Conservation (phyloP, 352 stramenopile genomes). For the Elongisporangium senticosum region DNA sequence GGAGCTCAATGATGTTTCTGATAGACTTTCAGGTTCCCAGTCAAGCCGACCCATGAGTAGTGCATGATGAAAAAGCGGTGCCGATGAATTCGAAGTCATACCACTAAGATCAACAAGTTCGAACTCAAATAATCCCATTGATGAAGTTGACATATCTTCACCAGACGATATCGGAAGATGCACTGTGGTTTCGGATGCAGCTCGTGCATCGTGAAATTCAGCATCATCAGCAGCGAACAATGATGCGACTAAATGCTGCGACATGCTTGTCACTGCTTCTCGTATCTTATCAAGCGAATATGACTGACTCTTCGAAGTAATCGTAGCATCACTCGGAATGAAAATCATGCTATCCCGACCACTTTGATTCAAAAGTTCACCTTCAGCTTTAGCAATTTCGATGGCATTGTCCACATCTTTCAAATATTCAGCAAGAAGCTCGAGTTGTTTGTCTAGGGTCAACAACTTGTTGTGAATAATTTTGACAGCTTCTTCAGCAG, state of each 20-base stretch:
- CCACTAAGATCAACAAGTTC: constrained; percentile 80
- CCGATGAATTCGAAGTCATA: constrained; percentile 40
- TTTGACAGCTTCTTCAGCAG: constrained; percentile 73
- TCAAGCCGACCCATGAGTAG: constrained; percentile 75
- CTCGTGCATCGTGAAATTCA: constrained; percentile 78
- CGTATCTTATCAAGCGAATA: constrained; percentile 56
- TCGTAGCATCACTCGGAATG: constrained; percentile 18
- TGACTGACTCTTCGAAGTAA: constrained; percentile 10
- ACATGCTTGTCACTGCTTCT: constrained; percentile 61
- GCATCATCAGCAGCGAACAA: constrained; percentile 78
- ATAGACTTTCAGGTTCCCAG: constrained; percentile 60
- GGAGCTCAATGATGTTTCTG: constrained; percentile 51
- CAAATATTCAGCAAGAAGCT: constrained; percentile 54
- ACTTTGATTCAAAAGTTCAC: constrained; percentile 33
- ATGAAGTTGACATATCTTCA: constrained; percentile 55
- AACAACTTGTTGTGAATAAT: constrained; percentile 83
- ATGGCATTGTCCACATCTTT: constrained; percentile 73
- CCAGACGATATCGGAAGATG: constrained; percentile 12
- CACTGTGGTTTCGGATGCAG: constrained; percentile 27
- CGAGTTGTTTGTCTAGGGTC: constrained; percentile 66
- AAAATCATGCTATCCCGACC: constrained; percentile 62
- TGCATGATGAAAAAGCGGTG: constrained; percentile 75
- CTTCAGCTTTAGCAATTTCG: constrained; percentile 54
- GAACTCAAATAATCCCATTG: constrained; percentile 73
- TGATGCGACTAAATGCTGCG: constrained; percentile 65